Percentiles rank a stretch among this genome's conserved stretches.
phyloP scores from a whole-genome alignment of 495 filamentous ascomycete genomes.

The Podospora pseudopauciseta region DNA sequence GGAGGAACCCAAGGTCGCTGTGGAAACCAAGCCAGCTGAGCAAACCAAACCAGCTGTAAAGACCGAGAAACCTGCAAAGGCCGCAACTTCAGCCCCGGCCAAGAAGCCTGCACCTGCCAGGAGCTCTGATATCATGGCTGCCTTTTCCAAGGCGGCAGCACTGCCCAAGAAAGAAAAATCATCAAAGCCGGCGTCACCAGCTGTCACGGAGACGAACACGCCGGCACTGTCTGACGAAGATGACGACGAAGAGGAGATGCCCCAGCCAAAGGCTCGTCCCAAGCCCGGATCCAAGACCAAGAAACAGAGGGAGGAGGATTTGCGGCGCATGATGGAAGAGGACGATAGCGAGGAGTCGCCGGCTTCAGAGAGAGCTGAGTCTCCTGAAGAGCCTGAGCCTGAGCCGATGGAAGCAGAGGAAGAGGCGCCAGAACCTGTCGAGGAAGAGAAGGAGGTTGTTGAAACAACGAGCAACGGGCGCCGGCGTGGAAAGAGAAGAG shows the following conservation, averaged over 20 bases:
- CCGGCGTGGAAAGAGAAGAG: conserved; percentile 71
- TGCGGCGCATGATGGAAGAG: conserved; percentile 85
- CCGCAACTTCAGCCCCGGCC: conserved; percentile 19
- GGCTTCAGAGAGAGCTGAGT: conserved; percentile 53
- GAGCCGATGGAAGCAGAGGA: conserved; percentile 26
- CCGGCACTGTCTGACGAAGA: conserved; percentile 70
- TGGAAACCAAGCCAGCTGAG: conserved; percentile 24
- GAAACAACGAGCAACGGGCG: conserved; percentile 60
- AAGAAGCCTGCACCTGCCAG: conserved; percentile 41
- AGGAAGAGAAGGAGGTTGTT: conserved; percentile 52
- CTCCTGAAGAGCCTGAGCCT: conserved; percentile 37
- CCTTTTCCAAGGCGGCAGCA: conserved; percentile 77
- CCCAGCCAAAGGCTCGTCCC: conserved; percentile 35
- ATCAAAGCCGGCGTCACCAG: conserved; percentile 42
- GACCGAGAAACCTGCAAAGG: conserved; percentile 21
- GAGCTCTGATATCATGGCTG: conserved; percentile 63
- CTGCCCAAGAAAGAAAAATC: conserved; percentile 53
- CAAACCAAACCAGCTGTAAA: conserved; percentile 24
- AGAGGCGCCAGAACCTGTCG: conserved; percentile 23
- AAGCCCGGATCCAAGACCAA: conserved; percentile 51
- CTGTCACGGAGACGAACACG: conserved; percentile 54
- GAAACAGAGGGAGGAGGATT: conserved; percentile 67
- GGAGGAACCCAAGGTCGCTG: conserved; percentile 24
- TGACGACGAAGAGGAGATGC: conserved; percentile 43
- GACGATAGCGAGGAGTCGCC: conserved; percentile 53